phyloP scores from a whole-genome alignment of 1,284 basidiomycete genomes.

The Pseudozyma sp. region DNA sequence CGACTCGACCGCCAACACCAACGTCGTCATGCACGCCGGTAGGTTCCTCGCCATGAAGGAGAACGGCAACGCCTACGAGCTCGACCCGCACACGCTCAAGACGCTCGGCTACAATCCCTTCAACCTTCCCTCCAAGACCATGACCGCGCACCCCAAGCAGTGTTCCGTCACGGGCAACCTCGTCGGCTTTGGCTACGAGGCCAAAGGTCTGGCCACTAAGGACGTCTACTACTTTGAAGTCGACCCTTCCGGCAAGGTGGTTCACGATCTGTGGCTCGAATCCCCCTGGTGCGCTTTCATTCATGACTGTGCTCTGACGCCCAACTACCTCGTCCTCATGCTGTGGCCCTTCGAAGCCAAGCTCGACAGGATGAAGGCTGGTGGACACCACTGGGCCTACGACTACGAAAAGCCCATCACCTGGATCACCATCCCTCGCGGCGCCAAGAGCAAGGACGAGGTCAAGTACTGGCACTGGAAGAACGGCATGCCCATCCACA shows the following conservation, averaged over 20 bases:
- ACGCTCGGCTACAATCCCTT: conserved; percentile 45
- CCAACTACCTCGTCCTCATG: conserved; percentile 36
- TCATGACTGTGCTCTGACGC: conserved; percentile 33
- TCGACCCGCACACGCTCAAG: conserved; percentile 46
- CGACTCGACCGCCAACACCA: conserved; percentile 41
- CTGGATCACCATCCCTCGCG: conserved; percentile 34
- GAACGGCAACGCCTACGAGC: conserved; percentile 37
- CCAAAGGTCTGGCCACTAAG: conserved; percentile 41
- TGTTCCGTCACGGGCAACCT: conserved; percentile 39
- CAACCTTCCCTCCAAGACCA: conserved; percentile 39
- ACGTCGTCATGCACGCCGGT: conserved; percentile 42
- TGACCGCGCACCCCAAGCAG: conserved; percentile 49
- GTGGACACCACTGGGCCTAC: conserved; percentile 34
- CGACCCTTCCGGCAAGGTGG: conserved; percentile 31
- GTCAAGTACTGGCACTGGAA: conserved; percentile 44
- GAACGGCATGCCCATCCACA: conserved; percentile 40
- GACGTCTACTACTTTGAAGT: conserved; percentile 43
- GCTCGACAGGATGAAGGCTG: conserved; percentile 30
- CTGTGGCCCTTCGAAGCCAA: conserved; percentile 33
- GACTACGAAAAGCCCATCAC: conserved; percentile 34
- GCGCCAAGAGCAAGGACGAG: conserved; percentile 37
- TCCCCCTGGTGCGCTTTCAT: conserved; percentile 32
- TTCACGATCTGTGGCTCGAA: conserved; percentile 43
- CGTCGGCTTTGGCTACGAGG: conserved; percentile 44
- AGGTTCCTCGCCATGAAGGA: conserved; percentile 46